A percentile compares a stretch with the other conserved stretches of the same genome.
Evolutionary conservation across 345 rosid species (phyloP).

Genomic region (Fremontodendron californicum): DNA sequence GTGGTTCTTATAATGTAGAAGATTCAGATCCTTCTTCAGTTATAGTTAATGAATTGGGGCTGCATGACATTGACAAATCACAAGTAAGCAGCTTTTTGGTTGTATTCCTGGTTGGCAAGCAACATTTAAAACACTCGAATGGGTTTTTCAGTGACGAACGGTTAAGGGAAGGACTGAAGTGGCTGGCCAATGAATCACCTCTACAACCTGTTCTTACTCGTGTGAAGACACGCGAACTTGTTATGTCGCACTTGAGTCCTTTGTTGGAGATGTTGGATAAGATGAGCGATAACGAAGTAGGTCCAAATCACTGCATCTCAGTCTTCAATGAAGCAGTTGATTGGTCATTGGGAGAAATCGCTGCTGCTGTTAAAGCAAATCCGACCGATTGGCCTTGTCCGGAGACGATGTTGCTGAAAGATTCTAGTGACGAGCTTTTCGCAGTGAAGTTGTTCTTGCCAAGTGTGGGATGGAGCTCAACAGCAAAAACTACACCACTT

Average conservation of each 20-base stretch:
- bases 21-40: conserved; percentile 37
- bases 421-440: conserved; percentile 33
- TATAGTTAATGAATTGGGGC: conserved; percentile 50
- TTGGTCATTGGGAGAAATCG: conserved; percentile 43
- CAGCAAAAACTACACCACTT: conserved; percentile 42
- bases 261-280: conserved; percentile 46
- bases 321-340: conserved; percentile 82
- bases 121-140: conserved; percentile 30
- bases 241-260: conserved; percentile 49
- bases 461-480: conserved; percentile 60
- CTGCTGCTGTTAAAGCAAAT: conserved; percentile 59
- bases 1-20: conserved; percentile 40
- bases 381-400: conserved; percentile 77
- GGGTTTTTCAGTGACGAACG: conserved; percentile 65
- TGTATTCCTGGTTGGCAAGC: conserved; percentile 52
- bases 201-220: conserved; percentile 57
- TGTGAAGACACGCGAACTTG: conserved; percentile 51
- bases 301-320: conserved; percentile 60
- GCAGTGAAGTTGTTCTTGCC: conserved; percentile 58
- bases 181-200: conserved; percentile 81
- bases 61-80: conserved; percentile 62
- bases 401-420: conserved; percentile 49
- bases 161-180: conserved; percentile 70
- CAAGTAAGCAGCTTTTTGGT: conserved; percentile 47
- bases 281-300: conserved; percentile 40